Percentiles rank a stretch among this genome's conserved stretches.
phyloP scores from a whole-genome alignment of 2,329 filamentous ascomycete genomes.

The Ceratocystis eucalypticola region DNA sequence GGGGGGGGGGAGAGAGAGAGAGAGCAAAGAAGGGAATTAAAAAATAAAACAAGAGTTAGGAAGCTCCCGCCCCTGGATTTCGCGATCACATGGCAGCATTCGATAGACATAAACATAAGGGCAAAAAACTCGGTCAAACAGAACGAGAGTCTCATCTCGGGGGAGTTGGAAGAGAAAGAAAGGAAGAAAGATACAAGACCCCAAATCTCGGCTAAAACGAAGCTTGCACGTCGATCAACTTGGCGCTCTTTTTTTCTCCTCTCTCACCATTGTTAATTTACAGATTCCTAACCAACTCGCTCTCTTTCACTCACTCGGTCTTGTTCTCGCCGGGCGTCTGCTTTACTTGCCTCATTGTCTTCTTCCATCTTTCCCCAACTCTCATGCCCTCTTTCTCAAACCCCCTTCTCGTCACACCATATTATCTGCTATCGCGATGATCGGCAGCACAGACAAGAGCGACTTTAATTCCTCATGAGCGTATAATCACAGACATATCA shows the following conservation, averaged over 20 bases:
- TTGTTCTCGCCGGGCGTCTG: not conserved
- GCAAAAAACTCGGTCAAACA: not conserved
- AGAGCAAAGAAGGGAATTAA: not conserved
- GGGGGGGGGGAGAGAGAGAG: too few relatives aligned
- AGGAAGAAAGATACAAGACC: not conserved
- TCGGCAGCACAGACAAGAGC: not conserved
- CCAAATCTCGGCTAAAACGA: constrained; percentile 7
- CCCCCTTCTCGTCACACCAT: not conserved
- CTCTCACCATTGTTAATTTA: not conserved
- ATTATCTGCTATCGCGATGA: not conserved
- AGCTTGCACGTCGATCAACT: constrained; percentile 5
- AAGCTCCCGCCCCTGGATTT: not conserved
- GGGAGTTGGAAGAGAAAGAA: not conserved
- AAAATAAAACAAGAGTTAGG: not conserved
- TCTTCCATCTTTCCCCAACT: not conserved
- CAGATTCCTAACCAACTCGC: not conserved
- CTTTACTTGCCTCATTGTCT: not conserved
- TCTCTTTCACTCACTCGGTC: not conserved
- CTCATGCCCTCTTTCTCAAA: not conserved
- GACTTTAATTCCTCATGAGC: not conserved
- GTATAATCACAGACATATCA: not conserved
- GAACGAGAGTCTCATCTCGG: not conserved
- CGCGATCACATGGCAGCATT: not conserved
- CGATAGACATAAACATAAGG: not conserved
- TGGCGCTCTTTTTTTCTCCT: not conserved